These are phyloP conservation scores for Penicillium sp. DNA, from an alignment of 2,329 filamentous ascomycete genomes.

Conservation along the genomic window DNA sequence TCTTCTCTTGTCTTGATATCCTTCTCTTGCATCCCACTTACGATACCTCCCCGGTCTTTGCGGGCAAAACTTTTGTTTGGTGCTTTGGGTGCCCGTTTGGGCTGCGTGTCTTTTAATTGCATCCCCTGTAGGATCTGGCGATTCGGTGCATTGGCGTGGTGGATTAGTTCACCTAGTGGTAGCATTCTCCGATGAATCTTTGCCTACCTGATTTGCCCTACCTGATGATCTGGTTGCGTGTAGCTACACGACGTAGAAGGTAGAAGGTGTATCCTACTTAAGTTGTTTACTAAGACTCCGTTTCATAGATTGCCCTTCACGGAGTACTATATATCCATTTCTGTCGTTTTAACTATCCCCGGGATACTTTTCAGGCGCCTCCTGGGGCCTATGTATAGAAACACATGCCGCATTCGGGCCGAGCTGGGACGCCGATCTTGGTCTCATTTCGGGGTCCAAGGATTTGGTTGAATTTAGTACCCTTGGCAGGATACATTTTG, in stretches of 20 bases:
- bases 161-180: slow-evolving; percentile 6
- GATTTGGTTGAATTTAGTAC: neutral
- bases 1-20: neutral
- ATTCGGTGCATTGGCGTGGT: slow-evolving; percentile 8
- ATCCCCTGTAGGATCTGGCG: slow-evolving; percentile 1
- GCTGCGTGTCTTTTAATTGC: neutral
- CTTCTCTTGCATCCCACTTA: slow-evolving; percentile 2
- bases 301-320: too few species aligned
- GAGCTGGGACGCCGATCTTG: slow-evolving; percentile 6
- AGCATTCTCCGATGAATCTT: slow-evolving; percentile 5
- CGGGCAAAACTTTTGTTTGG: slow-evolving; percentile 7
- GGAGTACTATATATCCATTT: too few species aligned
- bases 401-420: slow-evolving; percentile 6
- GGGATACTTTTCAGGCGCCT: neutral
- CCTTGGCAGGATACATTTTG: neutral
- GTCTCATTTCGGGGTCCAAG: slow-evolving; percentile 5
- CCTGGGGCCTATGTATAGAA: slow-evolving; percentile 7
- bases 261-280: too few species aligned
- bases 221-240: neutral
- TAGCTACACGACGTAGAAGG: neutral
- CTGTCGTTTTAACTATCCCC: neutral
- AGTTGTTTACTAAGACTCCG: too few species aligned
- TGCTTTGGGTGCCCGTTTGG: slow-evolving; percentile 3
- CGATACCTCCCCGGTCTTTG: slow-evolving; percentile 12
- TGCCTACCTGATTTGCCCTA: too few species aligned